Evolutionary conservation across 208 protist genomes (phyloP).

Genomic region (Strigomonas culicis): DNA sequence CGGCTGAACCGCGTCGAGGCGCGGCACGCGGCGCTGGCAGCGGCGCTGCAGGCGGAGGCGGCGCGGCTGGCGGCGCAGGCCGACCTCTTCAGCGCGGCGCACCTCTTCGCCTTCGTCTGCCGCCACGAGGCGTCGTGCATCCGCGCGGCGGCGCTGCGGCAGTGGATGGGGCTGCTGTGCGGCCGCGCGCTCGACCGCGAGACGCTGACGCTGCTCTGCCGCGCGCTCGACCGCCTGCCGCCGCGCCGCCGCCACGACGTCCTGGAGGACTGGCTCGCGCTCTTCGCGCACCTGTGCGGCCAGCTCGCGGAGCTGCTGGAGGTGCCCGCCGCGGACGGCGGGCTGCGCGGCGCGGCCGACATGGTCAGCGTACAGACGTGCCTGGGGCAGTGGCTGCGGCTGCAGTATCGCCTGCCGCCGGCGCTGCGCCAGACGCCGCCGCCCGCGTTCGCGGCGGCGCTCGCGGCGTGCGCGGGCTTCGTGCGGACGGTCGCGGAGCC

Average conservation of each 20-base stretch:
- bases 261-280: slow-evolving; percentile 36
- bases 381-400: slow-evolving; percentile 23
- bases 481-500: slow-evolving; percentile 17
- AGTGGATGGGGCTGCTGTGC: slow-evolving; percentile 64
- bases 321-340: slow-evolving; percentile 35
- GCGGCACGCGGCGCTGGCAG: slow-evolving; percentile 30
- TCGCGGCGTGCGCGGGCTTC: slow-evolving; percentile 14
- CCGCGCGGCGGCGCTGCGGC: slow-evolving; percentile 48
- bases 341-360: slow-evolving; percentile 30
- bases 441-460: slow-evolving; percentile 16
- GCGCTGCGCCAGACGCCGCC: slow-evolving; percentile 21
- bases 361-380: slow-evolving; percentile 32
- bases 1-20: slow-evolving; percentile 45
- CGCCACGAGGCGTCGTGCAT: slow-evolving; percentile 51
- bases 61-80: slow-evolving; percentile 59
- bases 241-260: slow-evolving; percentile 25
- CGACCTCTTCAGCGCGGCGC: slow-evolving; percentile 55
- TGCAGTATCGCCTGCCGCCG: background rate
- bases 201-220: slow-evolving; percentile 35
- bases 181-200: slow-evolving; percentile 52
- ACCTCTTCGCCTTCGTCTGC: slow-evolving; percentile 60
- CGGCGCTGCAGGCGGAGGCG: slow-evolving; percentile 54
- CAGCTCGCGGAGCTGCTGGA: slow-evolving; percentile 39
- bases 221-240: slow-evolving; percentile 40
- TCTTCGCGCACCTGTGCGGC: slow-evolving; percentile 29